These are phyloP conservation scores for Cicer arietinum DNA, from an alignment of 306 rosid genomes.

Conservation along the genomic window DNA sequence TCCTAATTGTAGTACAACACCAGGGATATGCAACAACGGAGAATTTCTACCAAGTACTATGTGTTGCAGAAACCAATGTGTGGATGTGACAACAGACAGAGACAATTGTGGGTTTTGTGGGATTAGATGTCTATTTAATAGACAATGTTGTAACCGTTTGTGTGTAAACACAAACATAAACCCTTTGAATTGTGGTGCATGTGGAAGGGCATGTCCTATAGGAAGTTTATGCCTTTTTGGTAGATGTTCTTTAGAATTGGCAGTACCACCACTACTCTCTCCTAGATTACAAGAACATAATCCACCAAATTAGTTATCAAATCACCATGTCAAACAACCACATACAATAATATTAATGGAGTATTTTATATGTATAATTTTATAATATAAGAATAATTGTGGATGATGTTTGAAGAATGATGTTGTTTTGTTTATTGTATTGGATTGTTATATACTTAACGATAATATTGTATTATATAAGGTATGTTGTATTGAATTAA, in stretches of 20 bases:
- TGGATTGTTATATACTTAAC: no score
- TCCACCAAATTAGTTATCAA: no score
- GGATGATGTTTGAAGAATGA: no score
- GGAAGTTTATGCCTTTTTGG: conserved; percentile 58
- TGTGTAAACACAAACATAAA: conserved; percentile 48
- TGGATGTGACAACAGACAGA: conserved; percentile 48
- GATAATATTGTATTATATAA: no score
- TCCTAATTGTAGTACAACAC: background rate
- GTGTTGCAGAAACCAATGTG: conserved; percentile 63
- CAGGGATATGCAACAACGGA: conserved; percentile 49
- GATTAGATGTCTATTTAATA: conserved; percentile 37
- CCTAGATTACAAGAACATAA: background rate
- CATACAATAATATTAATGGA: no score
- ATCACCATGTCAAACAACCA: no score
- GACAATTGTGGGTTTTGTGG: conserved; percentile 66
- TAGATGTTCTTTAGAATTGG: conserved; percentile 49
- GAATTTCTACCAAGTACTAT: conserved; percentile 31
- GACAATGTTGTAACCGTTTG: conserved; percentile 62
- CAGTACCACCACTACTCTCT: background rate
- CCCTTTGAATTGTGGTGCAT: conserved; percentile 63
- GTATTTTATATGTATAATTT: no score
- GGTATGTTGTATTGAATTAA: no score
- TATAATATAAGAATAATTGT: no score
- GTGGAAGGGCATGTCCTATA: conserved; percentile 59
- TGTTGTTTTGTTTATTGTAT: no score